Evolutionary conservation across 2,329 filamentous ascomycete genomes (phyloP), one percentile per base, ranked within the genome.

Genomic region (Pseudogymnoascus pannorum): DNA sequence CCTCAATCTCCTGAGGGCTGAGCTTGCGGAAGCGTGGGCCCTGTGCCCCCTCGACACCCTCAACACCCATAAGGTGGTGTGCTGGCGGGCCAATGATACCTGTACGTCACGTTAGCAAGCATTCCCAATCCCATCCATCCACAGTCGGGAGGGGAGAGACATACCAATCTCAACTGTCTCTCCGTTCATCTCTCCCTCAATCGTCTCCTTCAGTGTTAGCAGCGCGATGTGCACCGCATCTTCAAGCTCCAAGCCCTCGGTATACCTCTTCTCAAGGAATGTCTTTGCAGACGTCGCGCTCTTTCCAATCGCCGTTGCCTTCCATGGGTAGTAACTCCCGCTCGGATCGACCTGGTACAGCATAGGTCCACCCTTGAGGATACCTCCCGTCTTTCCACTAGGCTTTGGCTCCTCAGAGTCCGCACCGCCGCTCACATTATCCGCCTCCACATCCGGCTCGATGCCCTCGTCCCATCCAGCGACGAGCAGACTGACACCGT

Each of bases 271-370:
- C 83, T 99, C 94, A 74, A 99, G 78, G 80, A 99, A 99, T 0
- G 94, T 99, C 86, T 99, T 99, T 61, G 94, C 94, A 71, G 92
- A 96, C 40, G 94, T 96, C 60, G 94, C 94, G 73, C 92, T 96
- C 85, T 99, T 99, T 72, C 94, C 94, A 72, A 99, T 99, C 59
- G 94, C 94, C 57, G 94, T 99, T 42, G 94, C 94, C 82, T 99
- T 99, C 94, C 94, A 99, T 3, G 94, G 94, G 75, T 97, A 99
- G 75, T 99, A 99, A 75, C 91, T 96, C 68, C 94, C 94, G 67
- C 91, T 96, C n/a, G 94, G 94, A 74, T 99, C 94, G 68, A 99
- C 94, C 79, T 99, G 93, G 79, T 99, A 99, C 73, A 99, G 79
- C 83, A 95, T 97, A 57, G 94, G 94, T 5, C 94, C 93, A 59